These are phyloP conservation scores for Syzygium malaccense DNA, from an alignment of 441 rosid genomes.

Conservation along the genomic window DNA sequence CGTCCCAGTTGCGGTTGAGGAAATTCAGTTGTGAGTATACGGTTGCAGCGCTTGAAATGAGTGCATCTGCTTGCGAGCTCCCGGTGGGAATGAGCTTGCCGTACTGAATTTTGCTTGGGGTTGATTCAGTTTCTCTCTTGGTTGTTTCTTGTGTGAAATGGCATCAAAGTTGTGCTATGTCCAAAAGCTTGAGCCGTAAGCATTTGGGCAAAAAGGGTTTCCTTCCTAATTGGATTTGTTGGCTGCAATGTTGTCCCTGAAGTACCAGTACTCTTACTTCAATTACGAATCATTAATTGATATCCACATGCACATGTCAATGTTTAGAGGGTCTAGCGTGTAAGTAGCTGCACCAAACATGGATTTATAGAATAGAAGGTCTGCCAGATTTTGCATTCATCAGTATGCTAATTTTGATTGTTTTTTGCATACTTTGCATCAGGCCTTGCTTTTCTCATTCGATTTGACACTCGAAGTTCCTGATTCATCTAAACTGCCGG, in stretches of 20 bases:
- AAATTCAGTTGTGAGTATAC: not conserved
- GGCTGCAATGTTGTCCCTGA: not conserved
- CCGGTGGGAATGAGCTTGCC: not conserved
- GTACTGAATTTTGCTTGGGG: not conserved
- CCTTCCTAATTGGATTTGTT: not conserved
- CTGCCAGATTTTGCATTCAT: not conserved
- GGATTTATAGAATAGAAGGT: not conserved
- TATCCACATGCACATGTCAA: not conserved
- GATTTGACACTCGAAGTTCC: not conserved
- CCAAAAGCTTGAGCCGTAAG: not conserved
- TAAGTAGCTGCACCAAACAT: not conserved
- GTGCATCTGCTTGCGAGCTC: not conserved
- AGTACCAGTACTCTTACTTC: not conserved
- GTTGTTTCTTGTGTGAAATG: not conserved
- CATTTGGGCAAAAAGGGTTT: not conserved
- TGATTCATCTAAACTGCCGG: not conserved
- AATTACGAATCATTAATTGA: not conserved
- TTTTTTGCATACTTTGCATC: not conserved
- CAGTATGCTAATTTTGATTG: not conserved
- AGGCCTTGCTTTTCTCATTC: not conserved
- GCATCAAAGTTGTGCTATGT: not conserved
- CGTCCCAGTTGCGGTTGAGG: not conserved
- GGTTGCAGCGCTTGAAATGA: not conserved
- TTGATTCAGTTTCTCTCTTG: not conserved
- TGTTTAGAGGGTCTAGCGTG: not conserved